Evolutionary conservation across 345 rosid genomes (phyloP).

Genomic region (Microthlaspi erraticum): DNA sequence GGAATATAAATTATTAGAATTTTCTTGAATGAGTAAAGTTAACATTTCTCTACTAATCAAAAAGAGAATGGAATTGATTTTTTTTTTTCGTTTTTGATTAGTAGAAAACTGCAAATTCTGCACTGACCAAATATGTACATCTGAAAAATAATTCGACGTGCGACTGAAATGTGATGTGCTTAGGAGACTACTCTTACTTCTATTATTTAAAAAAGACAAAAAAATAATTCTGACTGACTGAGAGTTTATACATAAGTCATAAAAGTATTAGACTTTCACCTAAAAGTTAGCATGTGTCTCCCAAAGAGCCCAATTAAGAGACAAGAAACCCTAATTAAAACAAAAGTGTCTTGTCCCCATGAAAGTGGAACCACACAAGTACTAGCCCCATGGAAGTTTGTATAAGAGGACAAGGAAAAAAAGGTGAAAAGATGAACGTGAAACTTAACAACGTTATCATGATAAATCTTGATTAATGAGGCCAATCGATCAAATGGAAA

Average conservation of each 20-base stretch:
- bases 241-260: conserved; percentile 7
- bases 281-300: conserved; percentile 36
- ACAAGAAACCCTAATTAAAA: conserved; percentile 39
- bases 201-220: neutral
- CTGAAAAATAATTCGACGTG: neutral
- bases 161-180: neutral
- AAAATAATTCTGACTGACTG: neutral
- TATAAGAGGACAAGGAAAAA: conserved; percentile 2
- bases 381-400: conserved; percentile 31
- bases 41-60: too few species aligned
- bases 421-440: conserved; percentile 19
- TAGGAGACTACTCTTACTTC: conserved; percentile 2
- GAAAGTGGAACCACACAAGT: conserved; percentile 25
- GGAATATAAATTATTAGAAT: neutral
- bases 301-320: conserved; percentile 6
- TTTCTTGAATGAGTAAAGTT: neutral
- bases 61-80: neutral
- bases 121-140: neutral
- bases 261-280: conserved; percentile 23
- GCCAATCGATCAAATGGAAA: neutral
- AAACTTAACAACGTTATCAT: conserved; percentile 2
- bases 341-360: conserved; percentile 38
- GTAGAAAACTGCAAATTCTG: conserved; percentile 22
- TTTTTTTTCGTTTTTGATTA: conserved; percentile 1
- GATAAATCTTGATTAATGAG: conserved; percentile 14